Base-by-base conservation (phyloP, 2,329 filamentous ascomycete species). In the Phyllachora maydis region DNA sequence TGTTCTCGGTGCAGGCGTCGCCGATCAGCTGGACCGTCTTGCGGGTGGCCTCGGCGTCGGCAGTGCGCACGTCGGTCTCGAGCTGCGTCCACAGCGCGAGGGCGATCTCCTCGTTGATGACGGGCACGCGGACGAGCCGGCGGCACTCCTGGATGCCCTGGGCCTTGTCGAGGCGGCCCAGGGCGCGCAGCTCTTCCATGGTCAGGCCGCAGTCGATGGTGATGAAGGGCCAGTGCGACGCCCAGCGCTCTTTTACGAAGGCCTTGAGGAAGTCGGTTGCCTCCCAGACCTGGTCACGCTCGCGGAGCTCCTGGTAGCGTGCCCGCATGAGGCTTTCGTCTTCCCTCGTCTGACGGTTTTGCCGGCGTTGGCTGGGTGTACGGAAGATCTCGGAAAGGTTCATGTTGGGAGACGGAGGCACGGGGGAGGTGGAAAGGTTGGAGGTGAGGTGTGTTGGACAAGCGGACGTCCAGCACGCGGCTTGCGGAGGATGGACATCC, bases 31-130 rank as follows among this genome's bases (percentile, higher is more conserved):
- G n/a, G n/a, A n/a, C n/a, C n/a, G n/a, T n/a, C n/a, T n/a, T n/a
- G n/a, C n/a, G n/a, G n/a, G n/a, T n/a, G n/a, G n/a, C n/a, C n/a
- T n/a, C n/a, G n/a, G n/a, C n/a, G n/a, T n/a, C n/a, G n/a, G n/a
- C n/a, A n/a, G n/a, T n/a, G n/a, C n/a, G n/a, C n/a, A n/a, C n/a
- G n/a, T n/a, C n/a, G n/a, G n/a, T n/a, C 19, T 26, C 29, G 8
- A 35, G 33, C 12, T 22, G 14, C 22, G 26, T 21, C 35, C 35
- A 41, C 9, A 41, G 24, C 6, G 25, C 28, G 10, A 19, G 19
- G 16, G 29, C 32, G 5, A 40, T 32, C 28, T 39, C 31, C 14
- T 38, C 34, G 24, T 35, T 27, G 17, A 40, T 30, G 15, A 32
- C 33, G 5, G 38, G 37, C 11, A 32, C 31, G 7, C 29, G 30